A percentile compares a stretch with the other conserved stretches of the same genome.
phyloP scores from a whole-genome alignment of 345 rosid species.

The Mercurialis annua region DNA sequence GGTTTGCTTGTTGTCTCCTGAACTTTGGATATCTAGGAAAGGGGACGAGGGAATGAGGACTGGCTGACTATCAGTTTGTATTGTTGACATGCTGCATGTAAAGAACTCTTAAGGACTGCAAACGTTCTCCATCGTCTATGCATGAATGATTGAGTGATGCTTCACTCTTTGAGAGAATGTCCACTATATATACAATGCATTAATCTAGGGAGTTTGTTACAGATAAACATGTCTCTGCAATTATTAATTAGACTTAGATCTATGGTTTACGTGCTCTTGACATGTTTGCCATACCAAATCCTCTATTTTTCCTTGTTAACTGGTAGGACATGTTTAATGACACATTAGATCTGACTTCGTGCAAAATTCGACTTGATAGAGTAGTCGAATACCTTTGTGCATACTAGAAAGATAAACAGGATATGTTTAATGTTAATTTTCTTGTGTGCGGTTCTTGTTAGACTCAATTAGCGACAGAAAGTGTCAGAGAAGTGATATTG shows the following conservation, averaged over 20 bases:
- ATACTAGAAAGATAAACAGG: neutral
- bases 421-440: too few species aligned
- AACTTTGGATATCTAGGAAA: neutral
- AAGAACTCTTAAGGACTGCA: too few species aligned
- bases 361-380: neutral
- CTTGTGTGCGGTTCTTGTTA: conserved; percentile 27
- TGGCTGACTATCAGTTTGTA: too few species aligned
- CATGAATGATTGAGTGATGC: too few species aligned
- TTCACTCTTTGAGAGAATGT: neutral
- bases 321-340: neutral
- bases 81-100: too few species aligned
- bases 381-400: neutral
- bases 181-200: neutral
- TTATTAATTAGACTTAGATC: neutral
- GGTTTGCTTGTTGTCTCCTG: neutral
- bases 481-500: conserved; percentile 47
- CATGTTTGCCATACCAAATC: neutral
- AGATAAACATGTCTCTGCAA: neutral
- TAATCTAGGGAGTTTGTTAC: too few species aligned
- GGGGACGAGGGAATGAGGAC: too few species aligned
- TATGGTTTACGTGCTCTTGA: neutral
- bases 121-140: neutral
- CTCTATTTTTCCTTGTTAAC: neutral
- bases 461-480: conserved; percentile 40
- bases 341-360: neutral